A percentile compares a stretch with the other conserved stretches of the same genome.
phyloP scores from a whole-genome alignment of 139 green algal genomes.

The Gonium pectorale region DNA sequence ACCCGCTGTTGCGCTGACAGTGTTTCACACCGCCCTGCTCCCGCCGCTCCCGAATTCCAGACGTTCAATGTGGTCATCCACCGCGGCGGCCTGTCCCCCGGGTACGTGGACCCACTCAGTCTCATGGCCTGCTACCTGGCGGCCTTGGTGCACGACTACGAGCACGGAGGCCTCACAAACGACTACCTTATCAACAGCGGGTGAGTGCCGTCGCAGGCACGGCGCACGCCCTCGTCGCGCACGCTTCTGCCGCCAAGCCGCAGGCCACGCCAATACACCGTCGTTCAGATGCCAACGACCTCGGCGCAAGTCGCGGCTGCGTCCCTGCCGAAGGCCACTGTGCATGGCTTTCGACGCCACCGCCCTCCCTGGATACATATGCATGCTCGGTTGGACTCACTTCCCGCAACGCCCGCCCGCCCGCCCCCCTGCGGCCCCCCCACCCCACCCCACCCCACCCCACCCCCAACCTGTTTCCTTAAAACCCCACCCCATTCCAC shows the following conservation, averaged over 20 bases:
- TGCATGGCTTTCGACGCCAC: too few species aligned
- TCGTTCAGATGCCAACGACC: too few species aligned
- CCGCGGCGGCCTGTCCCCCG: conserved; percentile 45
- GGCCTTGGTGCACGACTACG: conserved; percentile 53
- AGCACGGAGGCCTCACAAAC: conserved; percentile 68
- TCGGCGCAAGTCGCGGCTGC: too few species aligned
- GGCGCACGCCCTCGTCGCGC: too few species aligned
- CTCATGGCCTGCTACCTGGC: conserved; percentile 60
- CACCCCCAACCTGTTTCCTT: too few species aligned
- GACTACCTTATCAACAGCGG: conserved; percentile 65
- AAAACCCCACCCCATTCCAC: conserved; percentile 60
- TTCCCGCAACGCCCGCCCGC: background rate
- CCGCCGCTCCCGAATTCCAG: background rate
- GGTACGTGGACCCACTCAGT: conserved; percentile 62
- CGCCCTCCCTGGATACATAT: too few species aligned
- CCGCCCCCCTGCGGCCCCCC: background rate
- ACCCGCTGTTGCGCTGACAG: too few species aligned
- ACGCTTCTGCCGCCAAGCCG: too few species aligned
- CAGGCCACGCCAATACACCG: too few species aligned
- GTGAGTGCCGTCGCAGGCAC: conserved; percentile 33
- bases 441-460: background rate
- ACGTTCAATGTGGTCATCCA: conserved; percentile 63
- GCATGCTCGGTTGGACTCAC: background rate
- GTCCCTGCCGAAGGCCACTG: too few species aligned
- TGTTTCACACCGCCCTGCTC: background rate